Evolutionary conservation across 768 basidiomycete genomes (phyloP).

Genomic region (Naematelia encephala): DNA sequence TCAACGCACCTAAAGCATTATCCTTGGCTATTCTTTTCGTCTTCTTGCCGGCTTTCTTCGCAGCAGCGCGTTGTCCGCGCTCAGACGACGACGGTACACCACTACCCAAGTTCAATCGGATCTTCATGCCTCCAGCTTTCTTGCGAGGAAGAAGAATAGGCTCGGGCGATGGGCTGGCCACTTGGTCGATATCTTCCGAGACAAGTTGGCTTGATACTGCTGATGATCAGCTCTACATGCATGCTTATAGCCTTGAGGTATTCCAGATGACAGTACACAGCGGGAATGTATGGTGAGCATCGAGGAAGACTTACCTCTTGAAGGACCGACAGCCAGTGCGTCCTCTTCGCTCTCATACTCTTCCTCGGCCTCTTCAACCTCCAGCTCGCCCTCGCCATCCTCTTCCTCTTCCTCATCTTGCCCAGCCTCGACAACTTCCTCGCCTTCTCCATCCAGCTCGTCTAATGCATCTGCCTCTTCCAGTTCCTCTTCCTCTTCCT

Average conservation of each 20-base stretch:
- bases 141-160: background rate
- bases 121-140: slow-evolving; percentile 8
- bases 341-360: slow-evolving; percentile 12
- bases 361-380: slow-evolving; percentile 12
- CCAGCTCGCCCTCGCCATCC: slow-evolving; percentile 7
- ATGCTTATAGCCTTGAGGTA: background rate
- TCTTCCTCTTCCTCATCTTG: slow-evolving; percentile 8
- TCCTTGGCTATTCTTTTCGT: slow-evolving; percentile 29
- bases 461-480: slow-evolving; percentile 22
- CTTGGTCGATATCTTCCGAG: background rate
- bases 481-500: slow-evolving; percentile 10
- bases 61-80: slow-evolving; percentile 17
- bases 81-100: background rate
- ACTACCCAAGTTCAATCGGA: background rate
- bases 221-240: background rate
- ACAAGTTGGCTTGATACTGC: background rate
- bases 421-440: background rate
- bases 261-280: too few relatives aligned
- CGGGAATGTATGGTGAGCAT: background rate
- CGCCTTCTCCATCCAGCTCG: slow-evolving; percentile 11
- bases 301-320: background rate
- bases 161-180: background rate
- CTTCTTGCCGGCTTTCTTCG: slow-evolving; percentile 35
- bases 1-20: slow-evolving; percentile 22
- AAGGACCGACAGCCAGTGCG: slow-evolving; percentile 1